Evolutionary conservation across 257 asterid genomes (phyloP).

Genomic region (Vinca minor): DNA sequence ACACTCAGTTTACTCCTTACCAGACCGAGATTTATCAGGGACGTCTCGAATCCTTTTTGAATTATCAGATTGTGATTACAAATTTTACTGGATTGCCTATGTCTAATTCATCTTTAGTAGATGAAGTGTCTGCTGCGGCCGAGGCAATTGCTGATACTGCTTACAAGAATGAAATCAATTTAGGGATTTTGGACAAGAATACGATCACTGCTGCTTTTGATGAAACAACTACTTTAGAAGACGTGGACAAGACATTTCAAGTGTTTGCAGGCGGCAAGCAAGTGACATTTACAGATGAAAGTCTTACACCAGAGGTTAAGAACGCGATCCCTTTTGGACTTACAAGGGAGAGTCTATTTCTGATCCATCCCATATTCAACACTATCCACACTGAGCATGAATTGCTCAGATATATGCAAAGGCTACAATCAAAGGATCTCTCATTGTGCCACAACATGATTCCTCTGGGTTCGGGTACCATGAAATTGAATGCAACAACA

Average conservation of each 20-base stretch:
- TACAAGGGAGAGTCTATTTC: constrained; percentile 67
- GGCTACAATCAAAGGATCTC: constrained; percentile 84
- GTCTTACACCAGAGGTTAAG: constrained; percentile 77
- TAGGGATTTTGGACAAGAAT: too few relatives aligned
- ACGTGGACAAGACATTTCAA: constrained; percentile 79
- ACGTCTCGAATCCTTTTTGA: constrained; percentile 78
- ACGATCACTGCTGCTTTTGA: too few relatives aligned
- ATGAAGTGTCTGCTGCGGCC: constrained; percentile 93
- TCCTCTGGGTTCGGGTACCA: constrained; percentile 96
- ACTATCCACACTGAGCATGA: constrained; percentile 92
- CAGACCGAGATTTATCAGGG: constrained; percentile 98
- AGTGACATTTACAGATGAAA: constrained; percentile 78
- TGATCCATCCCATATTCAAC: constrained; percentile 83
- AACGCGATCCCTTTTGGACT: constrained; percentile 67
- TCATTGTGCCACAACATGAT: constrained; percentile 97
- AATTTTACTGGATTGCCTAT: constrained; percentile 91
- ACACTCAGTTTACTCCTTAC: constrained; percentile 94
- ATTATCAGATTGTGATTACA: constrained; percentile 78
- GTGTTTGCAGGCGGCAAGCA: constrained; percentile 76
- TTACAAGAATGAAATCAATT: too few relatives aligned
- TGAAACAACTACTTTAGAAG: too few relatives aligned
- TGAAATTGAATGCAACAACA: too few relatives aligned
- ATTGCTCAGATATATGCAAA: too few relatives aligned
- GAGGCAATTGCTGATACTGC: constrained; percentile 99
- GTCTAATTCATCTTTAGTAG: constrained; percentile 89